Evolutionary conservation across 2,329 filamentous ascomycete species (phyloP), one percentile per base, ranked within the genome.

Genomic region (Hymenoscyphus fraxineus): DNA sequence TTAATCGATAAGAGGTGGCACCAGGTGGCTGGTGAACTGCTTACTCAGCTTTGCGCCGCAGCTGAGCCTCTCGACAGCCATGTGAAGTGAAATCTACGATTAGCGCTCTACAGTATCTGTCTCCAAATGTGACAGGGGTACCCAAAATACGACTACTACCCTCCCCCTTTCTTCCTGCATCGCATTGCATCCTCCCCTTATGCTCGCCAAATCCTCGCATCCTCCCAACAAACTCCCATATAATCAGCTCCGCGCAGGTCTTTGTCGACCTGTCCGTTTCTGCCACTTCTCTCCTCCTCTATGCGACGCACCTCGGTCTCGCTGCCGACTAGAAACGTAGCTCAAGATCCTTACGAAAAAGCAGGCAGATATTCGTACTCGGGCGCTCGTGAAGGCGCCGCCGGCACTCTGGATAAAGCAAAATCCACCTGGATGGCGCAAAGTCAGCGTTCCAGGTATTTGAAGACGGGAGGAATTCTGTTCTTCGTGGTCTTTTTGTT

Each of bases 231-330:
- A n/a, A 22, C 12, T 22, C 54, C 61, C 41, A 32, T 59, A 64
- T 64, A 63, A 13, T 61, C 47, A 39, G 41, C 44, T 60, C 35
- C 63, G 40, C 62, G 16, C 19, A 55, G 58, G 51, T 44, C 59
- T 47, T 63, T 63, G 60, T 58, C 55, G 60, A 58, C 59, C 60
- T 58, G 55, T 63, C 15, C 39, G 60, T 54, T 59, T 60, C 63
- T 65, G 41, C 35, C 61, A 62, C 57, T 63, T 64, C 27, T 35
- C 63, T 64, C 59, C 65, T 68, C 66, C 71, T 69, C 71, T 77
- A 89, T 89, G 86, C 83, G 85, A 82, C 86, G 85, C 79, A 85
- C 84, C 75, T 87, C 85, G 68, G 83, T 87, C 66, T 87, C 86
- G 74, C 76, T 87, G 76, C 84, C 85, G 75, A 87, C 83, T 44